Percentiles rank a stretch among this genome's conserved stretches.
Evolutionary conservation across 257 asterid genomes (phyloP).

Genomic region (Ballota nigra): DNA sequence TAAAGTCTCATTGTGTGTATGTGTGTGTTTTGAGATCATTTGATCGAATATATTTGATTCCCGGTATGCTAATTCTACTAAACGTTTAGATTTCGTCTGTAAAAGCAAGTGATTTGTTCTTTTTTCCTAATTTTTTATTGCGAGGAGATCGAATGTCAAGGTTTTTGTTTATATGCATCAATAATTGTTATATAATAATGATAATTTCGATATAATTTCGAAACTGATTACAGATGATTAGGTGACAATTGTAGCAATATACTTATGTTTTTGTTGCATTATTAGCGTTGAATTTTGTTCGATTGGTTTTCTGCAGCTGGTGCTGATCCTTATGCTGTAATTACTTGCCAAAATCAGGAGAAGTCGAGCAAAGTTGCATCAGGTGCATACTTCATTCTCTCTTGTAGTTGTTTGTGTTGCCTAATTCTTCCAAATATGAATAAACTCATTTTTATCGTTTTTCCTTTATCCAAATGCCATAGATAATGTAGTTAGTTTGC

Average conservation of each 20-base stretch:
- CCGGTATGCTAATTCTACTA: background rate
- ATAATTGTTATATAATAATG: background rate
- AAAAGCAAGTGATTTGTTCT: background rate
- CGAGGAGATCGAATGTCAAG: background rate
- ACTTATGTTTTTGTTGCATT: background rate
- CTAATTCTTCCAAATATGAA: background rate
- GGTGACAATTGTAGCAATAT: background rate
- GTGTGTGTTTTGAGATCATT: background rate
- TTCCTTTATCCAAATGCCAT: background rate
- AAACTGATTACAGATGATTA: background rate
- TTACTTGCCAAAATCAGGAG: slow-evolving; percentile 61
- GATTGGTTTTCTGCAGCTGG: slow-evolving; percentile 38
- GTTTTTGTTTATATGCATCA: background rate
- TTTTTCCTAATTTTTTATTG: background rate
- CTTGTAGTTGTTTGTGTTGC: background rate
- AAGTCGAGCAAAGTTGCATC: slow-evolving; percentile 57
- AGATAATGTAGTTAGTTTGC: background rate
- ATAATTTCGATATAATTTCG: background rate
- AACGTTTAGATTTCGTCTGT: no score
- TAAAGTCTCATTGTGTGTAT: background rate
- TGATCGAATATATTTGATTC: background rate
- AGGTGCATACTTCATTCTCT: slow-evolving; percentile 34
- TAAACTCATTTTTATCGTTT: background rate
- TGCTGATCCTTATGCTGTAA: slow-evolving; percentile 51
- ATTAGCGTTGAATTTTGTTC: background rate